phyloP scores from a whole-genome alignment of 176 grass and related monocot genomes.

The Chloris gayana region DNA sequence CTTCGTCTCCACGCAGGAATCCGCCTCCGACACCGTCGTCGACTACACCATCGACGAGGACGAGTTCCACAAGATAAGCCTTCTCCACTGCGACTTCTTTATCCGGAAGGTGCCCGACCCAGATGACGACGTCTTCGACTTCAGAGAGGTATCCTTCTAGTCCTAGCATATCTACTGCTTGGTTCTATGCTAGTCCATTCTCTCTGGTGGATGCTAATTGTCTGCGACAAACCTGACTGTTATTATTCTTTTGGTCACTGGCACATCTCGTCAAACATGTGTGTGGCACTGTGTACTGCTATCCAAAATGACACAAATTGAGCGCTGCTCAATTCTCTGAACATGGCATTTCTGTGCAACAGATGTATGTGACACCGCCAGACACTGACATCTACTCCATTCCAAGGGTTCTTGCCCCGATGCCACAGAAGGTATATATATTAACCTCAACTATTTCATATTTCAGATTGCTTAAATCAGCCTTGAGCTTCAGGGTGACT shows the following conservation, averaged over 20 bases:
- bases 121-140: slow-evolving; percentile 87
- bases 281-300: background rate
- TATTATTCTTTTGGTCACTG: background rate
- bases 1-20: slow-evolving; percentile 78
- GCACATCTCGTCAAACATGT: slow-evolving; percentile 22
- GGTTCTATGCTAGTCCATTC: background rate
- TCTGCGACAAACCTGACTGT: background rate
- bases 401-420: slow-evolving; percentile 72
- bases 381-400: slow-evolving; percentile 94
- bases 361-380: slow-evolving; percentile 88
- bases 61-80: slow-evolving; percentile 91
- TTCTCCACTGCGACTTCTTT: slow-evolving; percentile 86
- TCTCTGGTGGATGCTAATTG: background rate
- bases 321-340: background rate
- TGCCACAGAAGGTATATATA: slow-evolving; percentile 71
- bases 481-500: background rate
- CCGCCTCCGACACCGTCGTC: slow-evolving; percentile 77
- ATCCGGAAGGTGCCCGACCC: slow-evolving; percentile 77
- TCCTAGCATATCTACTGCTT: background rate
- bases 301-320: background rate
- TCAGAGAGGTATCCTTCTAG: slow-evolving; percentile 68
- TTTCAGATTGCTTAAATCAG: slow-evolving; percentile 5
- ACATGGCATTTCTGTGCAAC: slow-evolving; percentile 44
- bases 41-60: slow-evolving; percentile 81
- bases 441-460: background rate